Conservation (phyloP, 2,329 filamentous ascomycete species). For the Monilinia vaccinii-corymbosi region DNA sequence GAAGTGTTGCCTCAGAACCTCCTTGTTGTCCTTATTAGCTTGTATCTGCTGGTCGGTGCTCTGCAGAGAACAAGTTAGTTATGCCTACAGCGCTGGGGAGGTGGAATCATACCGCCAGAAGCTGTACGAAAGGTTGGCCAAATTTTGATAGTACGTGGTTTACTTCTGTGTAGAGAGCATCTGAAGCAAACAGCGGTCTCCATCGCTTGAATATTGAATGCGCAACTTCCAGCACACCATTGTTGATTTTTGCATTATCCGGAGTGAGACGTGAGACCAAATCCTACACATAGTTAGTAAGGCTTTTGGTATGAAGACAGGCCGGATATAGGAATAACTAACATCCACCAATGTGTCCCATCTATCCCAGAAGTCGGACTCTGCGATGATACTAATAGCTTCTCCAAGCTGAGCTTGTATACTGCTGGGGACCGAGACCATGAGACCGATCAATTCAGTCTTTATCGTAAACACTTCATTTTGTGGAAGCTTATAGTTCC, state of each 20-base stretch:
- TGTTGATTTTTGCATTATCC: constrained; percentile 75
- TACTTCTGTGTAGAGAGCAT: constrained; percentile 89
- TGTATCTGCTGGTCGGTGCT: constrained; percentile 64
- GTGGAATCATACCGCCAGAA: constrained; percentile 55
- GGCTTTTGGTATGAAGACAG: not conserved
- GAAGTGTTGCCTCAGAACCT: constrained; percentile 66
- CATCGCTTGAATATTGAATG: constrained; percentile 97
- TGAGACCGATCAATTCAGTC: constrained; percentile 86
- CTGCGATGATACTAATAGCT: constrained; percentile 92
- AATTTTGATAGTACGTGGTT: constrained; percentile 89
- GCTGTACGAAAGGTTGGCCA: constrained; percentile 68
- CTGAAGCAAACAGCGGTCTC: constrained; percentile 87
- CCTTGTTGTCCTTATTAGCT: constrained; percentile 66
- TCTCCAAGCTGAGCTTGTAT: constrained; percentile 94
- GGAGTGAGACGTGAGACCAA: constrained; percentile 79
- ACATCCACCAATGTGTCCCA: constrained; percentile 94
- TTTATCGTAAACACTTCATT: constrained; percentile 89
- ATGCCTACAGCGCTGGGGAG: not conserved
- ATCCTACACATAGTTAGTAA: constrained; percentile 44
- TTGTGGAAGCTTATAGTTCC: constrained; percentile 76
- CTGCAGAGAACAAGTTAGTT: constrained; percentile 30
- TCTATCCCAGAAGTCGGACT: constrained; percentile 92
- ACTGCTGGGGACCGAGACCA: constrained; percentile 81
- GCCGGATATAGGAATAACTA: constrained; percentile 25
- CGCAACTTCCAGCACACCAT: constrained; percentile 90